Evolutionary conservation across 2,329 filamentous ascomycete genomes (phyloP).

Genomic region (Penicillium sp.): DNA sequence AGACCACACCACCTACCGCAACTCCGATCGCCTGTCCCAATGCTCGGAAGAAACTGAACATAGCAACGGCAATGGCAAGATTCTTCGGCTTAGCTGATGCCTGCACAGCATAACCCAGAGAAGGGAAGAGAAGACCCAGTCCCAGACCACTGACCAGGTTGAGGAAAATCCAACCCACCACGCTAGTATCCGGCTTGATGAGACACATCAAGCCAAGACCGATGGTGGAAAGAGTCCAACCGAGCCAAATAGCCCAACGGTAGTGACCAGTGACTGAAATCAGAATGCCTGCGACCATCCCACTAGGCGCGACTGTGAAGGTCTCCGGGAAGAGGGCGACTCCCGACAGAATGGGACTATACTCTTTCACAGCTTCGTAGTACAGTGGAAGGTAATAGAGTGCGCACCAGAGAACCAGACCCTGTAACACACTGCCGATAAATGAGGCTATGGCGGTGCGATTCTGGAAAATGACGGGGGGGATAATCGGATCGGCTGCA

Average conservation of each 20-base stretch:
- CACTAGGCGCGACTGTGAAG: conserved; percentile 62
- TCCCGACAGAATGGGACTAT: conserved; percentile 54
- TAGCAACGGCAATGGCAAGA: conserved; percentile 60
- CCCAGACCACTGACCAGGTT: conserved; percentile 60
- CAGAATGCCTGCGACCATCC: conserved; percentile 48
- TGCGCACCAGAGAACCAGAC: conserved; percentile 48
- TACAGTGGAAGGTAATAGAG: conserved; percentile 56
- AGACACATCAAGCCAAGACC: conserved; percentile 53
- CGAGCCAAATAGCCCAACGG: conserved; percentile 59
- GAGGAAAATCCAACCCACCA: conserved; percentile 59
- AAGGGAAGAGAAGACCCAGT: conserved; percentile 63
- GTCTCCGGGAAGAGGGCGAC: conserved; percentile 60
- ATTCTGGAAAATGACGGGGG: conserved; percentile 45
- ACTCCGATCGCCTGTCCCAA: conserved; percentile 66
- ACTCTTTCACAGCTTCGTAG: conserved; percentile 50
- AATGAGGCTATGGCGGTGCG: conserved; percentile 51
- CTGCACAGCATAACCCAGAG: conserved; percentile 63
- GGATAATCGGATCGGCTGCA: conserved; percentile 52
- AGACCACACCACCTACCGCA: conserved; percentile 65
- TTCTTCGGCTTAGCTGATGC: conserved; percentile 57
- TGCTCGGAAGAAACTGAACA: conserved; percentile 66
- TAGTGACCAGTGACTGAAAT: conserved; percentile 59
- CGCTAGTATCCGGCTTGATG: conserved; percentile 45
- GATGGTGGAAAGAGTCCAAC: conserved; percentile 60
- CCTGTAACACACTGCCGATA: conserved; percentile 57